Evolutionary conservation across 2,329 filamentous ascomycete species (phyloP), one percentile per base, ranked within the genome.

Genomic region (Colletotrichum musae): DNA sequence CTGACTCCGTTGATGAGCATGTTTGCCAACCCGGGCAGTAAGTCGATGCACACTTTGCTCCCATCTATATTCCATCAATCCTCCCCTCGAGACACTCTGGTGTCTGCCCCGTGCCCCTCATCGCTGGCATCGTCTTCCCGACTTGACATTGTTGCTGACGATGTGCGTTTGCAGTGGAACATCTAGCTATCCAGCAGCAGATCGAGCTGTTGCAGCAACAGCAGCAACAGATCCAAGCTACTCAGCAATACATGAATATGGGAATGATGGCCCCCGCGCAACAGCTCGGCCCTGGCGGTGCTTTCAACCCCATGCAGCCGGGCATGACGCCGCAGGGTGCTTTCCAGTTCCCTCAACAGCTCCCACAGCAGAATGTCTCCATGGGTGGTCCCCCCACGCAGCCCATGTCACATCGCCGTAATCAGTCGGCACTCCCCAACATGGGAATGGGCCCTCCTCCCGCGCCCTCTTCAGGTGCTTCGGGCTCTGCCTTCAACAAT

Each of bases 191-290:
- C 80, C 95, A 97, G 85, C 95, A 98, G 86, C 95, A 98, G 84
- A 98, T 98, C 78, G 95, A 98, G 84, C 89, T 97, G 79, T 88
- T 98, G 78, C 95, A 98, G 85, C 94, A 97, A 81, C 96, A 98
- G 81, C 96, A 98, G 81, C 95, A 98, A 82, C 95, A 98, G 80
- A 97, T 98, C 78, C 94, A 97, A 83, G 94, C 94, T 75, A 96
- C 94, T 73, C 94, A 98, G 78, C 95, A 98, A 84, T 98, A 97
- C 86, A 92, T 97, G 77, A 97, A 96, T 81, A 95, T 98, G 93
- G 94, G 94, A 80, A 94, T 98, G 88, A 91, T 98, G 76, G 92
- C 93, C 74, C 92, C 93, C 61, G 92, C 93, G 77, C 95, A 98
- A 83, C 75, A 80, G 73, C 86, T 98, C 69, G 90, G 89, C 74